phyloP scores from a whole-genome alignment of 805 yeast genomes.

The Ogataea siamensis region DNA sequence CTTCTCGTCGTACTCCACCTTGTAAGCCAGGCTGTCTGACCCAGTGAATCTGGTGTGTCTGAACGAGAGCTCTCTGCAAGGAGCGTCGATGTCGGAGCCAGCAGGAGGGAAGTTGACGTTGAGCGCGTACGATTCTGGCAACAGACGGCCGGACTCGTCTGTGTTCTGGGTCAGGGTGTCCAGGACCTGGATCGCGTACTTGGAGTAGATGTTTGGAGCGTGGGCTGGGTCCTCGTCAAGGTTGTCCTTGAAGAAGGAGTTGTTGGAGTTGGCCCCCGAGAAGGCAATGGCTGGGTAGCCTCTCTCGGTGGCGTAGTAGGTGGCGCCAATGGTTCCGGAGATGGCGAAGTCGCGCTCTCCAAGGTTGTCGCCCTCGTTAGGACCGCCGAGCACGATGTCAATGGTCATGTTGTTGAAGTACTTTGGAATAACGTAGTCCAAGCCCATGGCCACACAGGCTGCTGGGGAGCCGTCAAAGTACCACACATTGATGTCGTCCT shows the following conservation, averaged over 20 bases:
- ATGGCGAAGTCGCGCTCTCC: conserved; percentile 42
- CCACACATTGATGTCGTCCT: conserved; percentile 43
- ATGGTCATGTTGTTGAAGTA: conserved; percentile 42
- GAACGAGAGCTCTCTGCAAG: conserved; percentile 43
- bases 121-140: conserved; percentile 46
- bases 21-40: conserved; percentile 32
- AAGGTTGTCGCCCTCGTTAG: conserved; percentile 50
- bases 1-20: conserved; percentile 40
- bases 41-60: conserved; percentile 49
- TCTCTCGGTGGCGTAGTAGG: conserved; percentile 46
- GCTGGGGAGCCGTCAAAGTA: conserved; percentile 59
- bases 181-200: conserved; percentile 40
- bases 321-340: conserved; percentile 54
- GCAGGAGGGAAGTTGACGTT: conserved; percentile 50
- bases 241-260: conserved; percentile 47
- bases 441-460: conserved; percentile 47
- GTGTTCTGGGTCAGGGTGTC: conserved; percentile 37
- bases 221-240: conserved; percentile 40
- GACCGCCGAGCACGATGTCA: conserved; percentile 52
- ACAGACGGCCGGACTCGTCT: conserved; percentile 37
- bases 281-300: conserved; percentile 50
- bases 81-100: conserved; percentile 36
- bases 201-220: conserved; percentile 46
- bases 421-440: conserved; percentile 46
- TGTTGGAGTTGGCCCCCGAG: conserved; percentile 49